Evolutionary conservation across 2,329 filamentous ascomycete genomes (phyloP).

Genomic region (Botrytis elliptica): DNA sequence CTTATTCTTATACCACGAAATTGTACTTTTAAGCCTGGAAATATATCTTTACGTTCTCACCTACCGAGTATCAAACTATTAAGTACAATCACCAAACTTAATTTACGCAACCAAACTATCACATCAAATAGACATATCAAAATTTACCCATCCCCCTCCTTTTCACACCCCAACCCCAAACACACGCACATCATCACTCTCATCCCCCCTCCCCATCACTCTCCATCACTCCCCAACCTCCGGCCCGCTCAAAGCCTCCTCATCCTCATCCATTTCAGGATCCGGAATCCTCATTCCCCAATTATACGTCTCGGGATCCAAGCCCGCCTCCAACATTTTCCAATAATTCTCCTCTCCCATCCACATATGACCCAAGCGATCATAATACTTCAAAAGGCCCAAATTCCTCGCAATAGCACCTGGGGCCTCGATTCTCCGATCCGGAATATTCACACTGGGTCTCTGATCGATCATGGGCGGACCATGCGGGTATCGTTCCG

Average conservation of each 20-base stretch:
- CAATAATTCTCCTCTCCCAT: conserved; percentile 16
- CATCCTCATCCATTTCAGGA: neutral
- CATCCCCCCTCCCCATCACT: neutral
- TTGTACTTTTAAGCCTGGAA: neutral
- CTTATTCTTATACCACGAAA: neutral
- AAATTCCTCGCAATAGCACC: neutral
- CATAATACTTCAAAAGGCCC: conserved; percentile 7
- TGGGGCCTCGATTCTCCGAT: neutral
- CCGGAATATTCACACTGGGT: neutral
- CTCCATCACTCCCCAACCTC: neutral
- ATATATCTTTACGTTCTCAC: neutral
- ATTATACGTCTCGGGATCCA: conserved; percentile 4
- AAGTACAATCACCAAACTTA: neutral
- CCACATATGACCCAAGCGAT: conserved; percentile 15
- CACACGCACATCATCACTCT: neutral
- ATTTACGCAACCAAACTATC: neutral
- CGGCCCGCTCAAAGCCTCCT: neutral
- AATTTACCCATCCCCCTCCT: neutral
- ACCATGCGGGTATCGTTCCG: neutral
- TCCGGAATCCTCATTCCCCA: conserved; percentile 12
- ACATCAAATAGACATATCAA: neutral
- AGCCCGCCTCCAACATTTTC: conserved; percentile 17
- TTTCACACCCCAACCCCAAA: neutral
- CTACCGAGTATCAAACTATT: neutral
- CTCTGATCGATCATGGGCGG: neutral